A percentile compares a stretch with the other conserved stretches of the same genome.
phyloP scores from a whole-genome alignment of 2,329 filamentous ascomycete species.

The Paecilomyces sp. region DNA sequence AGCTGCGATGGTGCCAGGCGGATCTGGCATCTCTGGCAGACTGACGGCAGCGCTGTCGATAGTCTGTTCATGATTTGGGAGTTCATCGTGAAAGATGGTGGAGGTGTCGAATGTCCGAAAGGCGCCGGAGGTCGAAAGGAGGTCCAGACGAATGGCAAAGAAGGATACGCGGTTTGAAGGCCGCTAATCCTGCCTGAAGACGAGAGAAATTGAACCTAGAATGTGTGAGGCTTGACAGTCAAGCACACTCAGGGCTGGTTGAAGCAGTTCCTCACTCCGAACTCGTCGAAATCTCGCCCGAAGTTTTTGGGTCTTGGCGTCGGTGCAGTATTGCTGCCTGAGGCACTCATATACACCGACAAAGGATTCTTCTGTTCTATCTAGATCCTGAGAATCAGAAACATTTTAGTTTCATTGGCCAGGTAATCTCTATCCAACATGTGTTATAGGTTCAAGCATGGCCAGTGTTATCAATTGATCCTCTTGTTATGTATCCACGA shows the following conservation, averaged over 20 bases:
- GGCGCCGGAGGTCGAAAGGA: background rate
- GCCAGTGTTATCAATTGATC: too few relatives aligned
- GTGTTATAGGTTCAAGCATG: too few relatives aligned
- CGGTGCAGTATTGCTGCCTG: background rate
- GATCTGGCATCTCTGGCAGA: conserved; percentile 20
- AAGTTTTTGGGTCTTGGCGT: conserved; percentile 8
- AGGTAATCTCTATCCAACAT: too few relatives aligned
- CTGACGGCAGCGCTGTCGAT: conserved; percentile 23
- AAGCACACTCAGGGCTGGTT: background rate
- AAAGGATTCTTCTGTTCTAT: background rate
- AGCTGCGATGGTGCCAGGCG: conserved; percentile 13
- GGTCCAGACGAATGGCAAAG: background rate
- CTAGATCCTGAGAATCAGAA: background rate
- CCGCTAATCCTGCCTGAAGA: background rate
- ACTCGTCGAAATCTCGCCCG: background rate
- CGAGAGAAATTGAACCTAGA: background rate
- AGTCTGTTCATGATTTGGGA: conserved; percentile 23
- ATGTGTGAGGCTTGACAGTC: background rate
- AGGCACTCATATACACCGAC: background rate
- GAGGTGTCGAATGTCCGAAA: background rate
- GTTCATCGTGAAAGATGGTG: conserved; percentile 19
- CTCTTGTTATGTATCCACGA: too few relatives aligned
- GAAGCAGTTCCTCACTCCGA: background rate
- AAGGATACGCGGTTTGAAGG: background rate
- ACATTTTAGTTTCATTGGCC: too few relatives aligned